Percentiles rank a stretch among this genome's conserved stretches.
phyloP scores from a whole-genome alignment of 2,329 filamentous ascomycete species.

The Ophiocordyceps camponoti-floridani region DNA sequence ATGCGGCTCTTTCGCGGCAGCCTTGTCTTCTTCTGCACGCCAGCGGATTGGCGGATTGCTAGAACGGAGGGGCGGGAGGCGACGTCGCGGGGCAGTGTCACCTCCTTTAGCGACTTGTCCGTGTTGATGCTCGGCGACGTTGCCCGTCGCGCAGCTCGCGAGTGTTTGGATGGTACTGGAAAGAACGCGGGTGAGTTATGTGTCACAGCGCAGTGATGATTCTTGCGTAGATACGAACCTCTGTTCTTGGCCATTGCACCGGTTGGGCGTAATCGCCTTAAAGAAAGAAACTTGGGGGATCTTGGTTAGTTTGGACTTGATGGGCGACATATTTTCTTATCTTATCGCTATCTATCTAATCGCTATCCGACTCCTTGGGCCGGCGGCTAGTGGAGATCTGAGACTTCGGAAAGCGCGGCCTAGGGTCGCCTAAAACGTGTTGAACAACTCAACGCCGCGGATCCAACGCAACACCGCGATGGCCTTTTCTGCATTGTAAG shows the following conservation, averaged over 20 bases:
- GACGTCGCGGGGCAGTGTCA: conserved; percentile 25
- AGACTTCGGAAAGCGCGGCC: no score
- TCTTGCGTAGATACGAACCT: background rate
- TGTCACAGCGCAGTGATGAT: background rate
- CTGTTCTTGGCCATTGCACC: conserved; percentile 5
- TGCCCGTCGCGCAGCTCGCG: conserved; percentile 56
- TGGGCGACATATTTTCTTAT: no score
- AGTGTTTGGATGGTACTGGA: conserved; percentile 47
- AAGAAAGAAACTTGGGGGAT: no score
- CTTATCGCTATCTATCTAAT: no score
- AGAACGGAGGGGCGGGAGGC: conserved; percentile 43
- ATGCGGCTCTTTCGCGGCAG: conserved; percentile 32
- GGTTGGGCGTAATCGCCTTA: no score
- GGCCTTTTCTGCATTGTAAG: no score
- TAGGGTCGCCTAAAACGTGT: no score
- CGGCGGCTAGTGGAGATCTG: no score
- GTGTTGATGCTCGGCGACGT: conserved; percentile 52
- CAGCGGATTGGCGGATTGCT: conserved; percentile 46
- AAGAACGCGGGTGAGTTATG: background rate
- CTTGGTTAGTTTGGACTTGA: no score
- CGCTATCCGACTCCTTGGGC: no score
- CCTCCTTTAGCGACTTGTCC: conserved; percentile 51
- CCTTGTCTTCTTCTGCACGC: conserved; percentile 50
- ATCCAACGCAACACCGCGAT: no score
- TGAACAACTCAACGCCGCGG: no score